Evolutionary conservation across 1,284 basidiomycete genomes (phyloP), one percentile per base, ranked within the genome.

Genomic region (Ustilago bromivora): DNA sequence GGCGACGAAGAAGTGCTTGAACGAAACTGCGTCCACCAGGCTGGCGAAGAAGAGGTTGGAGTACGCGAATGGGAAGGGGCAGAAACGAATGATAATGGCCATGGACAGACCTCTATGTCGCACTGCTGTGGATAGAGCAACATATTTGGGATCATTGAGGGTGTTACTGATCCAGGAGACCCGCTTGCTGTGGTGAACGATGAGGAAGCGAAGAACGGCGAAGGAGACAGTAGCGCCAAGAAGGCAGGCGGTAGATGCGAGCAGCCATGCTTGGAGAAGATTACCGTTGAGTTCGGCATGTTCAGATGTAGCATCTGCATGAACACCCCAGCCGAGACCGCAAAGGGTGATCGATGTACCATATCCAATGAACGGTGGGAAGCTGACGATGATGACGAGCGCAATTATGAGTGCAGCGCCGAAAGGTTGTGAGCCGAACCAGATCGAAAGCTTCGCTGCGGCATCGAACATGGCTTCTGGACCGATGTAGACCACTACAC

Each of bases 341-440:
- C 71, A 80, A 2, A 85, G 61, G 2, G 83, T 85, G 35, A 85
- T 72, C 9, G 62, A 52, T 0, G 81, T 82, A 5, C 80, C 79
- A 57, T 85, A 85, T 10, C 84, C 84, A 43, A 79, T 57, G 32
- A 81, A 62, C 2, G 84, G 84, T 4, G 84, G 84, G 36, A 85
- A 78, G 15, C 72, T 62, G n/a, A 83, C 61, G 23, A 74, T 46
- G n/a, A 79, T 55, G 28, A 77, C 64, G 17, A 64, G 38, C 0
- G 69, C 34, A 31, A 81, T 62, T 19, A 82, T 52, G 6, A 79
- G 60, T 19, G 47, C 59, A 12, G 73, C 68, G 0, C 81, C 79
- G n/a, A 57, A 62, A n/a, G 57, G 13, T 17, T 73, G 62, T 0
- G 67, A 62, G 11, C 65, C 62, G 15, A 81, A 58, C 81, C 79